phyloP scores from a whole-genome alignment of 495 filamentous ascomycete species.

The Pyronema omphalodes region DNA sequence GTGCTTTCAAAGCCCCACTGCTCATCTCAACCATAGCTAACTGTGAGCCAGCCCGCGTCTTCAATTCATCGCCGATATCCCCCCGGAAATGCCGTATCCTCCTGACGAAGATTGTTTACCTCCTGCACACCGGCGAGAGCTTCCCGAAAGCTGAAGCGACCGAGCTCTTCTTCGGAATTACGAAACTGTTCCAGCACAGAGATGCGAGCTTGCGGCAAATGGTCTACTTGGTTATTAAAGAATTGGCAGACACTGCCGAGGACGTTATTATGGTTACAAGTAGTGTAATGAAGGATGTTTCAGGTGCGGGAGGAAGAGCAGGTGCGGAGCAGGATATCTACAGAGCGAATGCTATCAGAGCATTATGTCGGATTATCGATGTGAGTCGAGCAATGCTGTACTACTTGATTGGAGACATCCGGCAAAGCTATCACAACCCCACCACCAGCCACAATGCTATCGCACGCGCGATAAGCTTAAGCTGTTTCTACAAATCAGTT shows the following conservation, averaged over 20 bases:
- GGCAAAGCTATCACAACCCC: no score
- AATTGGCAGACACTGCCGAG: constrained; percentile 87
- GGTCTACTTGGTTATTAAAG: constrained; percentile 96
- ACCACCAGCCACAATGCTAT: no score
- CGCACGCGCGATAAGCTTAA: no score
- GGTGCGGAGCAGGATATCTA: constrained; percentile 91
- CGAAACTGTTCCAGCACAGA: constrained; percentile 98
- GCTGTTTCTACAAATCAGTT: no score
- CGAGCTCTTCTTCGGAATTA: constrained; percentile 96
- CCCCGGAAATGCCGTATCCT: constrained; percentile 89
- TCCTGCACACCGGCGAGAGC: constrained; percentile 89
- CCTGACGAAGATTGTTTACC: constrained; percentile 90
- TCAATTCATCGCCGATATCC: constrained; percentile 90
- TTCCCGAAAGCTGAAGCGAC: constrained; percentile 97
- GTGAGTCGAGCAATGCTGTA: constrained; percentile 32
- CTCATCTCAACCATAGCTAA: constrained; percentile 9
- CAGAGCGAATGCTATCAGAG: constrained; percentile 89
- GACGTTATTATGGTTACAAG: constrained; percentile 99
- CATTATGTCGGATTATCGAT: constrained; percentile 93
- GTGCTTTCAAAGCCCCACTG: constrained; percentile 8
- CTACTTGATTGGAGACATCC: neutral
- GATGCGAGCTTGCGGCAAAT: constrained; percentile 96
- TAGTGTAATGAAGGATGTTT: constrained; percentile 98
- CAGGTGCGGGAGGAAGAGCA: constrained; percentile 29
- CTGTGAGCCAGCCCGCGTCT: constrained; percentile 58